Base-by-base conservation (phyloP, 805 yeast genomes). In the Suhomyces faveliae region DNA sequence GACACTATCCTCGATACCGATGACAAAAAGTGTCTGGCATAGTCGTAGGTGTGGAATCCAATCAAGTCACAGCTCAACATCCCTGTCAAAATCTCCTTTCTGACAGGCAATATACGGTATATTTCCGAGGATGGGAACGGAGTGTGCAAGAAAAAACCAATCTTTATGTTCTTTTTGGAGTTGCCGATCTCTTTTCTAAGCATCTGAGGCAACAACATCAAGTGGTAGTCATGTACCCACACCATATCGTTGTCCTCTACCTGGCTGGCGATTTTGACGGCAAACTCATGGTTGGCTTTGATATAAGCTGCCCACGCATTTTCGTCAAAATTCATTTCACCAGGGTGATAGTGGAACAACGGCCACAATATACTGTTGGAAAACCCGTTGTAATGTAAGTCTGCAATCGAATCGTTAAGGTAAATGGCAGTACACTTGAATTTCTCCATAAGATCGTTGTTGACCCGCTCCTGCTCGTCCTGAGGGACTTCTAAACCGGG, bases 11-110 rank as follows among this genome's bases (percentile, higher is more conserved):
- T 77, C 50, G 90, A 84, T 9, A 94, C 96, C 0, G 96, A 84
- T 15, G 95, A 85, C 46, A 95, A 69, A 69, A 95, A 94, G 73
- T 94, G 99, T 57, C 99, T 79, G 10, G 96, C 98, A 62, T 94
- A 94, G 66, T 94, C 99, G 66, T 94, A 95, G n/a, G 99, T 94
- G 67, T 94, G 99, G 78, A 94, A 94, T 0, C 99, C 99, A 61
- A 94, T 83, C 59, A 95, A 76, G 64, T 94, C 96, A 70, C 98
- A 92, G 58, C 94, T 85, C 61, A 94, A 73, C 2, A 94, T 96
- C 48, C 99, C 99, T 52, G 80, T 81, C 57, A 94, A 72, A 44
- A 94, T 89, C 66, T 95, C 98, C 57, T 85, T 83, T 68, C 99
- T 79, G 12, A 95, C 99, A 0, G 99, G 99, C 58, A 94, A 74